Evolutionary conservation across 192 early-diverging fungal species (phyloP).

Genomic region (Linderina pennispora): DNA sequence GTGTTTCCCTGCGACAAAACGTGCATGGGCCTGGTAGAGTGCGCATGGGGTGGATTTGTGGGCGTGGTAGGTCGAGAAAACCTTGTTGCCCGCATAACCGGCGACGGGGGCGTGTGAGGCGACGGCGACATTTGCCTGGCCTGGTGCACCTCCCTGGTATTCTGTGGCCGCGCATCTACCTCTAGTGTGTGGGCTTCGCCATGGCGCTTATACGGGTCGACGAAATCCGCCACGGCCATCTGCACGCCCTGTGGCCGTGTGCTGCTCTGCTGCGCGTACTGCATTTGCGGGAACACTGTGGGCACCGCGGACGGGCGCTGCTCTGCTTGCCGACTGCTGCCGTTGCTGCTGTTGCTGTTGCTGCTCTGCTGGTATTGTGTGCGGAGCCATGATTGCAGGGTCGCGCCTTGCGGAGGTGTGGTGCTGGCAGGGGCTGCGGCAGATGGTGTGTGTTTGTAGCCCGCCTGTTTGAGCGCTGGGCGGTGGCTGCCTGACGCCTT

Average conservation of each 20-base stretch:
- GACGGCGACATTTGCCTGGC: too few relatives aligned
- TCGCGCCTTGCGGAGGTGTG: constrained; percentile 7
- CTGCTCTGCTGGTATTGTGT: constrained; percentile 30
- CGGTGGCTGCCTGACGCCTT: constrained; percentile 33
- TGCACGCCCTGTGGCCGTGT: constrained; percentile 1
- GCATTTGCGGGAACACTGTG: constrained; percentile 7
- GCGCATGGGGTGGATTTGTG: constrained; percentile 1
- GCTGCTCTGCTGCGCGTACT: constrained; percentile 8
- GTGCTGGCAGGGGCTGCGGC: background rate
- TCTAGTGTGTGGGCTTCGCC: too few relatives aligned
- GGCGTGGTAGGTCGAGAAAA: constrained; percentile 43
- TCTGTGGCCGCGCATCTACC: too few relatives aligned
- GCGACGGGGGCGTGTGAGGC: constrained; percentile 21
- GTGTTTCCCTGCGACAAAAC: background rate
- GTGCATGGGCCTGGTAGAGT: background rate
- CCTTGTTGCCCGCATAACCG: constrained; percentile 39
- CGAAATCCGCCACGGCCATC: constrained; percentile 35
- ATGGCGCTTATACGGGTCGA: constrained; percentile 42
- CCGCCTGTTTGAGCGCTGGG: constrained; percentile 29
- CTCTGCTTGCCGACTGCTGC: background rate
- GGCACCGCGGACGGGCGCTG: background rate
- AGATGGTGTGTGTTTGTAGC: constrained; percentile 7
- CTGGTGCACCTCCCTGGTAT: background rate
- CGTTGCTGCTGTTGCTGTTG: constrained; percentile 2
- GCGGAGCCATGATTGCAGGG: constrained; percentile 42